Percentiles rank a stretch among this genome's conserved stretches.
Evolutionary conservation across 495 filamentous ascomycete species (phyloP).

Genomic region (Sphaerosporella brunnea): DNA sequence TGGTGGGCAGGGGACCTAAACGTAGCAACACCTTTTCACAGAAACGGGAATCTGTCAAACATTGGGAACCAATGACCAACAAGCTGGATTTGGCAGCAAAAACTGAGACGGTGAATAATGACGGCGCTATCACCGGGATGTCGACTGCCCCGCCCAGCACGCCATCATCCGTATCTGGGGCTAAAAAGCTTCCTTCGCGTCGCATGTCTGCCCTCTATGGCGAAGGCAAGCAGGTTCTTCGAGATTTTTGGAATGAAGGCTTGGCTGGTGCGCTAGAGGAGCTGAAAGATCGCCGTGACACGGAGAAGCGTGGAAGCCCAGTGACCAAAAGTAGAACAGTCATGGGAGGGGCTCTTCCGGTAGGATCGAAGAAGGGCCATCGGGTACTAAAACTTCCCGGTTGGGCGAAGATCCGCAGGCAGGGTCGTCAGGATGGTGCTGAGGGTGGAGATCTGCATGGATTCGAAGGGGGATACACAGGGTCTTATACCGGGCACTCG

Average conservation of each 20-base stretch:
- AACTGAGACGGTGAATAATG: no score
- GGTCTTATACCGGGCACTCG: neutral
- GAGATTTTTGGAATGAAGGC: conserved; percentile 11
- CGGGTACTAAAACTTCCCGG: no score
- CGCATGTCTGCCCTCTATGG: conserved; percentile 10
- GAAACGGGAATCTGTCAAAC: neutral
- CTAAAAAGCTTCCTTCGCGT: conserved; percentile 1
- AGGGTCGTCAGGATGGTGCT: neutral
- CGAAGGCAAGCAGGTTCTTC: conserved; percentile 9
- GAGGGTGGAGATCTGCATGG: neutral
- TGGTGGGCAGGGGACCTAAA: neutral
- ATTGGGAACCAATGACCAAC: no score
- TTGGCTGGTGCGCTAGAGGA: conserved; percentile 6
- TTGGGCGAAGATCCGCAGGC: neutral
- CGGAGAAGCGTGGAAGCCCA: conserved; percentile 8
- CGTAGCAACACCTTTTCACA: conserved; percentile 1
- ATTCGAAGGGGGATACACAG: neutral
- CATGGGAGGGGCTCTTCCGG: conserved; percentile 12
- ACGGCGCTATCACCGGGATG: no score
- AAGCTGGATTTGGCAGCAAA: no score
- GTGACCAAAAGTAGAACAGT: conserved; percentile 11
- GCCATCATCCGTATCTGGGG: neutral
- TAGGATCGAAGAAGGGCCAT: neutral
- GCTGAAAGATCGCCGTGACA: conserved; percentile 4
- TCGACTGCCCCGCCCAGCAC: neutral